Conservation (phyloP, 305 asterid genomes). For the Fraxinus greggii region DNA sequence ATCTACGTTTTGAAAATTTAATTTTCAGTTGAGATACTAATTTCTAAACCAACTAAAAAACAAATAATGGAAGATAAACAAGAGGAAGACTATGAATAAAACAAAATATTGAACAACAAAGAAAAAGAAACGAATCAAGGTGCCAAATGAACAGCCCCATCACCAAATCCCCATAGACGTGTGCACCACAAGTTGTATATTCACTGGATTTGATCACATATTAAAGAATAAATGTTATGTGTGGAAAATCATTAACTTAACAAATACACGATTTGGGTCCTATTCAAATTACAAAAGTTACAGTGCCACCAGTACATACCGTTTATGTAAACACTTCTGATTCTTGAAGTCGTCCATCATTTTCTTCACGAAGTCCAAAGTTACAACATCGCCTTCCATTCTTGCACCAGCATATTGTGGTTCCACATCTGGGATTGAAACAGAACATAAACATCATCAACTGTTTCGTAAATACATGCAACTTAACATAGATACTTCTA, state of each 20-base stretch:
- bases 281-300: neutral
- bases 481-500: neutral
- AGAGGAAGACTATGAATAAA: neutral
- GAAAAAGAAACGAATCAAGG: neutral
- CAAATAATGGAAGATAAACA: neutral
- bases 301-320: slow-evolving; percentile 42
- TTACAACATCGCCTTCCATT: slow-evolving; percentile 79
- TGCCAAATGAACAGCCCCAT: neutral
- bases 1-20: slow-evolving; percentile 41
- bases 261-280: slow-evolving; percentile 1
- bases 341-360: slow-evolving; percentile 96
- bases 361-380: slow-evolving; percentile 82
- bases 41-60: neutral
- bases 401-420: slow-evolving; percentile 86
- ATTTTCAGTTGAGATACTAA: slow-evolving; percentile 16
- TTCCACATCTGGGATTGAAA: slow-evolving; percentile 71
- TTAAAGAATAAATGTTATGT: neutral
- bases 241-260: neutral
- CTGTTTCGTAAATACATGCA: neutral
- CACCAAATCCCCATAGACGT: neutral
- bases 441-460: slow-evolving; percentile 26
- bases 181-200: neutral
- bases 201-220: neutral
- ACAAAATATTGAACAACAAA: neutral
- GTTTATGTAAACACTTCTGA: slow-evolving; percentile 76